A percentile compares a stretch with the other conserved stretches of the same genome.
Conservation (phyloP, 768 basidiomycete species). For the Xanthoconium purpureum region DNA sequence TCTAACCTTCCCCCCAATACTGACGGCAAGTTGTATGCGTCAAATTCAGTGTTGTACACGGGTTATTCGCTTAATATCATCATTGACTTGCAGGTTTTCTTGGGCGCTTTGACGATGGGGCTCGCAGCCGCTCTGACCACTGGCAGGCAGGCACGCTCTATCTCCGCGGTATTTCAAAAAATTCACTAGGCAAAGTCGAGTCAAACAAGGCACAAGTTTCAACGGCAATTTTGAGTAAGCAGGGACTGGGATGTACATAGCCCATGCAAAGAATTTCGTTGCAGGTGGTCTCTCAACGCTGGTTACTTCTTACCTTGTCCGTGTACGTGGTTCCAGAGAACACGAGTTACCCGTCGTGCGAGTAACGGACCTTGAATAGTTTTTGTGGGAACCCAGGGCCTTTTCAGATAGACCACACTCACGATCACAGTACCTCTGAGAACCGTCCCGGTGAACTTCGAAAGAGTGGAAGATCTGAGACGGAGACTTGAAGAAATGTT, state of each 20-base stretch:
- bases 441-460: conserved; percentile 13
- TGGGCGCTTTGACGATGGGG: conserved; percentile 65
- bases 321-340: conserved; percentile 64
- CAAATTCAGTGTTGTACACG: conserved; percentile 29
- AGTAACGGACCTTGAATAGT: conserved; percentile 60
- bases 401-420: conserved; percentile 61
- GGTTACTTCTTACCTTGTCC: conserved; percentile 69
- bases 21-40: not conserved
- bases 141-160: conserved; percentile 39
- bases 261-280: not conserved
- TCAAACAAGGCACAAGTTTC: conserved; percentile 34
- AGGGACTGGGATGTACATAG: not conserved
- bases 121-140: conserved; percentile 12
- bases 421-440: conserved; percentile 20
- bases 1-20: conserved; percentile 1
- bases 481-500: conserved; percentile 30
- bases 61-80: conserved; percentile 42
- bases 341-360: conserved; percentile 58
- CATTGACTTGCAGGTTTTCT: conserved; percentile 58
- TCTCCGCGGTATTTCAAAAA: too few species aligned
- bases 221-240: conserved; percentile 40
- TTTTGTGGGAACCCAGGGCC: conserved; percentile 57
- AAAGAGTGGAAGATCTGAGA: conserved; percentile 12
- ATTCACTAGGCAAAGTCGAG: not conserved
- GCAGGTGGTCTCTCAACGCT: conserved; percentile 64